Percentiles rank a stretch among this genome's conserved stretches.
phyloP scores from a whole-genome alignment of 257 asterid species.

The Salvia splendens region DNA sequence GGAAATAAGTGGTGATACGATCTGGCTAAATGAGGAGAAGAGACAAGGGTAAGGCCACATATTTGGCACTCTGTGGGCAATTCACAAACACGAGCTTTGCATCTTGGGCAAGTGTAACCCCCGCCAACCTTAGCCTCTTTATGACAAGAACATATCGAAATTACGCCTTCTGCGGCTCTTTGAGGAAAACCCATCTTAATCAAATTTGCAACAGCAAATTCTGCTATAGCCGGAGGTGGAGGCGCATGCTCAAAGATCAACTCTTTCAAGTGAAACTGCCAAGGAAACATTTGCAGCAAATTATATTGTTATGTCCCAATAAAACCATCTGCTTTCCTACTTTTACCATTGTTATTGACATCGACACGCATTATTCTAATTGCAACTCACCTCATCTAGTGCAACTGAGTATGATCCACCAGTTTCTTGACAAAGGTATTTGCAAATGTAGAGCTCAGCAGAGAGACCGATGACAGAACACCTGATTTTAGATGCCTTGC shows the following conservation, averaged over 20 bases:
- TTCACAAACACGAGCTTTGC: constrained; percentile 94
- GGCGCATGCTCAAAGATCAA: constrained; percentile 89
- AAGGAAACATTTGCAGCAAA: constrained; percentile 27
- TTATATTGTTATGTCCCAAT: neutral
- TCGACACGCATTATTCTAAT: constrained; percentile 9
- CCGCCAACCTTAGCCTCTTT: constrained; percentile 92
- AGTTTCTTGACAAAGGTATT: constrained; percentile 89
- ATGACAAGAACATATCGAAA: constrained; percentile 93
- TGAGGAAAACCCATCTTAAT: constrained; percentile 99
- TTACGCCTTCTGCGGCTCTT: constrained; percentile 89
- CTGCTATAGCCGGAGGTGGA: constrained; percentile 99
- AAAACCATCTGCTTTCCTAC: neutral
- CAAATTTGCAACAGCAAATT: constrained; percentile 85
- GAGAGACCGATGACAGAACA: constrained; percentile 89
- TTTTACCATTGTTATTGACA: neutral
- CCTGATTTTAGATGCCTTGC: constrained; percentile 80
- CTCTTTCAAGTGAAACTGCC: constrained; percentile 82
- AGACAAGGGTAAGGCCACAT: constrained; percentile 93
- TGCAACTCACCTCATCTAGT: constrained; percentile 79
- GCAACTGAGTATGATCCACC: constrained; percentile 84
- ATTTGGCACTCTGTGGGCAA: constrained; percentile 86
- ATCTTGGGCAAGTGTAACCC: constrained; percentile 97
- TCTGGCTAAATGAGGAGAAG: constrained; percentile 97
- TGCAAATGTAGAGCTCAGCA: constrained; percentile 92
- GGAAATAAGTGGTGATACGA: constrained; percentile 97